Evolutionary conservation across 2,329 filamentous ascomycete genomes (phyloP).

Genomic region (Stachybotrys chlorohalonatus): DNA sequence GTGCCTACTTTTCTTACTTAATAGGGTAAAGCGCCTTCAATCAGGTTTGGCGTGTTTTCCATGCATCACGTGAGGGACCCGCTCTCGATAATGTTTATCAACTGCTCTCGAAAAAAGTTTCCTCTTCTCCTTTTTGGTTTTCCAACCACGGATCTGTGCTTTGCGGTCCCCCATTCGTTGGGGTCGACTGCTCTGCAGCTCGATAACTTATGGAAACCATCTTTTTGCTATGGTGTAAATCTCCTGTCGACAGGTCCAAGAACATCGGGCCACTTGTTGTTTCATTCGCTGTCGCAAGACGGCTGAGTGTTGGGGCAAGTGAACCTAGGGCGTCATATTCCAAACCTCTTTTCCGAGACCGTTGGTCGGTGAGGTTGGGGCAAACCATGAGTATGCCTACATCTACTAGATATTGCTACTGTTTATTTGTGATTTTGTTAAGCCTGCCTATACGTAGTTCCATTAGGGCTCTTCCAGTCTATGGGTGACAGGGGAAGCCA

Average conservation of each 20-base stretch:
- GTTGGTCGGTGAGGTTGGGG: constrained; percentile 84
- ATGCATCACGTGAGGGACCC: not conserved
- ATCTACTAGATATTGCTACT: constrained; percentile 25
- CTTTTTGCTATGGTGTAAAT: constrained; percentile 63
- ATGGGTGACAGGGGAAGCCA: no score
- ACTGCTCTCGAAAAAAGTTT: constrained; percentile 6
- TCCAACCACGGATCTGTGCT: constrained; percentile 72
- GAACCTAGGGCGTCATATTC: constrained; percentile 70
- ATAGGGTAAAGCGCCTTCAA: no score
- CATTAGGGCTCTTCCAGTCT: no score
- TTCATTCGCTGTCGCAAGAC: constrained; percentile 55
- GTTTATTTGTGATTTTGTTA: no score
- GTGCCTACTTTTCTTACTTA: no score
- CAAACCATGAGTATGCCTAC: constrained; percentile 75
- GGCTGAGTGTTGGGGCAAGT: constrained; percentile 55
- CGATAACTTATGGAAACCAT: constrained; percentile 78
- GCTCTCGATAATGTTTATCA: not conserved
- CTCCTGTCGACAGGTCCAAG: constrained; percentile 94
- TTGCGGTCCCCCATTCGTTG: constrained; percentile 61
- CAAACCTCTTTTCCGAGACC: constrained; percentile 81
- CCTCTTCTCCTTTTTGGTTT: constrained; percentile 21
- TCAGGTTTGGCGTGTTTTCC: not conserved
- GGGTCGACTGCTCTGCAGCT: constrained; percentile 78
- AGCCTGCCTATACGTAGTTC: no score
- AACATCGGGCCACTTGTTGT: constrained; percentile 56